phyloP scores from a whole-genome alignment of 176 grass and related monocot genomes.

The Juncus effusus region DNA sequence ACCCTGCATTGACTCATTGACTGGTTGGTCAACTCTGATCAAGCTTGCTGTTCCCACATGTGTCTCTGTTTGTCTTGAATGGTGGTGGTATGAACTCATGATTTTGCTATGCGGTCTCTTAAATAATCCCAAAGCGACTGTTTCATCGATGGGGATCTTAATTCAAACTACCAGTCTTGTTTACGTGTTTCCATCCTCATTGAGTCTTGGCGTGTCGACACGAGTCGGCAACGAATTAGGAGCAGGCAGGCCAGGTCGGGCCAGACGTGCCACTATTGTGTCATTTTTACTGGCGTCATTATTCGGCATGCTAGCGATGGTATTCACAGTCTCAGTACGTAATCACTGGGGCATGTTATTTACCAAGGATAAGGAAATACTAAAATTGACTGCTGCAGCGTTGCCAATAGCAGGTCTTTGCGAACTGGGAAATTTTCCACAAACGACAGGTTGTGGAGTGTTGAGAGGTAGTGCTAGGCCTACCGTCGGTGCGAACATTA shows the following conservation, averaged over 20 bases:
- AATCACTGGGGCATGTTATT: constrained; percentile 69
- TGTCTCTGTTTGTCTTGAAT: constrained; percentile 83
- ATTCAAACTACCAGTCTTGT: constrained; percentile 93
- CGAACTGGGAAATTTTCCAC: constrained; percentile 95
- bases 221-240: constrained; percentile 82
- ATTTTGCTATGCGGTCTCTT: constrained; percentile 91
- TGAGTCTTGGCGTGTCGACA: constrained; percentile 84
- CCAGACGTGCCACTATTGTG: constrained; percentile 45
- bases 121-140: constrained; percentile 60
- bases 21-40: constrained; percentile 61
- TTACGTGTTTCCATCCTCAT: constrained; percentile 83
- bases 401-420: constrained; percentile 92
- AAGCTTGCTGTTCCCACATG: constrained; percentile 73
- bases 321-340: constrained; percentile 73
- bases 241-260: constrained; percentile 38
- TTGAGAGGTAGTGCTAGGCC: constrained; percentile 79
- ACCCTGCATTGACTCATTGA: constrained; percentile 57
- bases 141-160: constrained; percentile 96
- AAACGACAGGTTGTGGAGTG: constrained; percentile 88
- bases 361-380: constrained; percentile 63
- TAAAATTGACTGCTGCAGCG: constrained; percentile 58
- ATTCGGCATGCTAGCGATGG: constrained; percentile 45
- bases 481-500: constrained; percentile 65
- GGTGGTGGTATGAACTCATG: constrained; percentile 99
- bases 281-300: constrained; percentile 43